Evolutionary conservation across 2,329 filamentous ascomycete genomes (phyloP).

Genomic region (Aureobasidium melanogenum): DNA sequence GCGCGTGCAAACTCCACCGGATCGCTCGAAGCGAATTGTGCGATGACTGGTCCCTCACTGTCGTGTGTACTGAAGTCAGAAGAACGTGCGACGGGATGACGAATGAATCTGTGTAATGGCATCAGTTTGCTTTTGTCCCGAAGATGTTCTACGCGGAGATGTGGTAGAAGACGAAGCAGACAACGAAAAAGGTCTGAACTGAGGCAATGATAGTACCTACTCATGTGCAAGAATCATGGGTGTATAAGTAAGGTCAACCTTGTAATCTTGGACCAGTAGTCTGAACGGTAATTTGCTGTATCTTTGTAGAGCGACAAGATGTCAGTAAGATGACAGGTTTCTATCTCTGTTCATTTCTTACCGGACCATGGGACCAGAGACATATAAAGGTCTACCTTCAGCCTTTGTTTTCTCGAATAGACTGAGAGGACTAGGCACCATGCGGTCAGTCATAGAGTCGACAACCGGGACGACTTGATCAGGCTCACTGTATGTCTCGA

Average conservation of each 20-base stretch:
- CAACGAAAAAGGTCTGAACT: background rate
- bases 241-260: slow-evolving; percentile 59
- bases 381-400: slow-evolving; percentile 46
- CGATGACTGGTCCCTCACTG: slow-evolving; percentile 51
- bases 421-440: slow-evolving; percentile 21
- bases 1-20: slow-evolving; percentile 55
- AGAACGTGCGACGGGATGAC: slow-evolving; percentile 34
- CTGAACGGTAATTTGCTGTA: slow-evolving; percentile 55
- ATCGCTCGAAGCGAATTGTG: slow-evolving; percentile 58
- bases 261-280: slow-evolving; percentile 56
- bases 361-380: slow-evolving; percentile 60
- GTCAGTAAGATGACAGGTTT: background rate
- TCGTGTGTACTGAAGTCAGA: slow-evolving; percentile 50
- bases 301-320: slow-evolving; percentile 12
- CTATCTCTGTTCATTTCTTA: slow-evolving; percentile 21
- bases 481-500: background rate
- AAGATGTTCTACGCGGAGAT: background rate
- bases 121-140: background rate
- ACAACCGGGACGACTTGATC: background rate
- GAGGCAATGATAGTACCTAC: slow-evolving; percentile 2
- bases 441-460: background rate
- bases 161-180: background rate
- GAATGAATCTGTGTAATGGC: slow-evolving; percentile 18
- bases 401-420: slow-evolving; percentile 49
- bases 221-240: slow-evolving; percentile 49